Evolutionary conservation across 2,329 filamentous ascomycete genomes (phyloP).

Genomic region (Arthrinium puccinioides): DNA sequence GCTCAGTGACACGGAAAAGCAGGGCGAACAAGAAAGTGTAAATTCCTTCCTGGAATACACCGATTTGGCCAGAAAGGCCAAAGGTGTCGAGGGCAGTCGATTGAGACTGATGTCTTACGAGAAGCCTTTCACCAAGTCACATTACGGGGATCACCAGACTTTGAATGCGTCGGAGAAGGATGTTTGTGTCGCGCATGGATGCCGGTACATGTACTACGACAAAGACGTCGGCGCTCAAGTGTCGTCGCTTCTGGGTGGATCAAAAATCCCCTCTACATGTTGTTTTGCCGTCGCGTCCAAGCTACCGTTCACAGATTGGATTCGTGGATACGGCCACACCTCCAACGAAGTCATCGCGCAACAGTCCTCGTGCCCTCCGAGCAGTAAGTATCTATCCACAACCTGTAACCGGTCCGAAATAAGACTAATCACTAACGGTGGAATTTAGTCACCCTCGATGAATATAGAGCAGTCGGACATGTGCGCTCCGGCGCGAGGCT

Average conservation of each 20-base stretch:
- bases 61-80: too few relatives aligned
- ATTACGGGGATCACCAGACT: background rate
- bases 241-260: background rate
- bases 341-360: constrained; percentile 4
- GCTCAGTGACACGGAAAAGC: background rate
- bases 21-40: too few relatives aligned
- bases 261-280: background rate
- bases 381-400: too few relatives aligned
- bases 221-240: background rate
- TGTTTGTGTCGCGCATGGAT: constrained; percentile 1
- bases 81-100: background rate
- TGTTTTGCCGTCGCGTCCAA: constrained; percentile 2
- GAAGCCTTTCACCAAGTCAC: constrained; percentile 1
- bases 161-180: background rate
- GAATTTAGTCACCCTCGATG: constrained; percentile 1
- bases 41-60: too few relatives aligned
- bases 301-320: background rate
- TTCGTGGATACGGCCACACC: background rate
- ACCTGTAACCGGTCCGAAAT: too few relatives aligned
- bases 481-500: constrained; percentile 3
- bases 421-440: too few relatives aligned
- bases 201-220: constrained; percentile 4
- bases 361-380: background rate
- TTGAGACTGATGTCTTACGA: background rate
- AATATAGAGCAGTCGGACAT: constrained; percentile 7